A percentile compares a stretch with the other conserved stretches of the same genome.
phyloP scores from a whole-genome alignment of 768 basidiomycete species.

The Thelephora ganbajun region DNA sequence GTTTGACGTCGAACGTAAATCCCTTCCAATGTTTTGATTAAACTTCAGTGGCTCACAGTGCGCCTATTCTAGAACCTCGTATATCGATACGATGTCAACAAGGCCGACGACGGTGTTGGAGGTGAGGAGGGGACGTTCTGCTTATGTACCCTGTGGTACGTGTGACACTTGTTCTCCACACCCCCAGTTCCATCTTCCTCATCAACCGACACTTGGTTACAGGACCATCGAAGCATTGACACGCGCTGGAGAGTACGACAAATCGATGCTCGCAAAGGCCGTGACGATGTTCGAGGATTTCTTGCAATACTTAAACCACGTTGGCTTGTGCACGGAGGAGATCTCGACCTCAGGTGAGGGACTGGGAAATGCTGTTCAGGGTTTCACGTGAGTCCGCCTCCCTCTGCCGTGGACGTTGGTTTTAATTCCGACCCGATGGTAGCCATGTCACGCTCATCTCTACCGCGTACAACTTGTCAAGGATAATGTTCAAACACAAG shows the following conservation, averaged over 20 bases:
- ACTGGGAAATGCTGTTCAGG: conserved; percentile 79
- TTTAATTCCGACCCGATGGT: neutral
- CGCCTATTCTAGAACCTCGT: conserved; percentile 50
- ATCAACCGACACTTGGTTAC: neutral
- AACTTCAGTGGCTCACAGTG: neutral
- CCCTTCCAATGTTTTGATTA: neutral
- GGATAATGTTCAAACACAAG: conserved; percentile 26
- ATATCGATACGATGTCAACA: conserved; percentile 78
- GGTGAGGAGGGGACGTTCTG: conserved; percentile 95
- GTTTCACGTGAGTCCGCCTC: conserved; percentile 56
- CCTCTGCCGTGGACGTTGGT: neutral
- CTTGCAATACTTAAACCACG: conserved; percentile 73
- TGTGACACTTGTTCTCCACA: neutral
- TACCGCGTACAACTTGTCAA: conserved; percentile 71
- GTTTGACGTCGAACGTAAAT: conserved; percentile 74
- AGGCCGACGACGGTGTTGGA: conserved; percentile 87
- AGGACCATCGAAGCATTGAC: conserved; percentile 87
- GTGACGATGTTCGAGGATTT: conserved; percentile 89
- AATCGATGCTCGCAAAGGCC: conserved; percentile 47
- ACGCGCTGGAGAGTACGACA: conserved; percentile 72
- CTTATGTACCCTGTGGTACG: conserved; percentile 68
- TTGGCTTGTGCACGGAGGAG: conserved; percentile 77
- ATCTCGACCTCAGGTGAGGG: conserved; percentile 80
- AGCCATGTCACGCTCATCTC: conserved; percentile 80
- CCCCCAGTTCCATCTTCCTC: neutral